These are phyloP conservation scores for Capronia epimyces DNA, from an alignment of 2,329 filamentous ascomycete genomes.

Conservation along the genomic window DNA sequence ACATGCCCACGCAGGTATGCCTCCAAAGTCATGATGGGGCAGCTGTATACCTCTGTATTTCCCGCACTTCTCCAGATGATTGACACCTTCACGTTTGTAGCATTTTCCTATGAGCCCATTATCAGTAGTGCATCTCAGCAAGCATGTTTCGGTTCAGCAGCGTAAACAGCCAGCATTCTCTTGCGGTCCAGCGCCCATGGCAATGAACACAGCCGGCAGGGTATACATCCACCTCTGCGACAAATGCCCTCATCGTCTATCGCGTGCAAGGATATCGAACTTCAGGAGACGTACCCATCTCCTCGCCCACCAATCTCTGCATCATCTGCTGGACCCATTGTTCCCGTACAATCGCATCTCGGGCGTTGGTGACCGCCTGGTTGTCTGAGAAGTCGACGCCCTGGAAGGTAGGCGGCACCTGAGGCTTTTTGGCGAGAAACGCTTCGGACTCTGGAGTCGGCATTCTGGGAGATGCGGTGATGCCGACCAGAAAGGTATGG, in stretches of 20 bases:
- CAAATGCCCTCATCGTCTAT: no score
- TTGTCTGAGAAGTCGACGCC: constrained; percentile 64
- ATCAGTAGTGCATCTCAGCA: constrained; percentile 21
- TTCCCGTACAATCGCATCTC: constrained; percentile 61
- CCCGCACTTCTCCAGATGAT: constrained; percentile 64
- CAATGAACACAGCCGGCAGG: neutral
- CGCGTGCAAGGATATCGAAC: no score
- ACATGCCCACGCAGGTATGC: neutral
- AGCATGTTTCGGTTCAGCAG: neutral
- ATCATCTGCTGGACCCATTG: constrained; percentile 67
- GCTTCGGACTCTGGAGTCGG: constrained; percentile 59
- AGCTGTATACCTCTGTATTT: constrained; percentile 53
- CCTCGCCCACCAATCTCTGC: constrained; percentile 59
- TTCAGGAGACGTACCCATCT: constrained; percentile 53
- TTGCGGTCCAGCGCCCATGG: neutral
- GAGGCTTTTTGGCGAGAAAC: constrained; percentile 62
- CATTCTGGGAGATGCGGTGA: constrained; percentile 41
- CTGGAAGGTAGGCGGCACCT: constrained; percentile 60
- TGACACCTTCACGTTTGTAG: constrained; percentile 58
- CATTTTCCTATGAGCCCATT: constrained; percentile 52
- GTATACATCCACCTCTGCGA: no score
- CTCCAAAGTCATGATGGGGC: neutral
- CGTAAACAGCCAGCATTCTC: constrained; percentile 45
- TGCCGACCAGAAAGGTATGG: neutral
- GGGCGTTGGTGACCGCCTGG: constrained; percentile 57